Evolutionary conservation across 495 filamentous ascomycete genomes (phyloP), one percentile per base, ranked within the genome.

Genomic region (Aspergillus funiculosus): DNA sequence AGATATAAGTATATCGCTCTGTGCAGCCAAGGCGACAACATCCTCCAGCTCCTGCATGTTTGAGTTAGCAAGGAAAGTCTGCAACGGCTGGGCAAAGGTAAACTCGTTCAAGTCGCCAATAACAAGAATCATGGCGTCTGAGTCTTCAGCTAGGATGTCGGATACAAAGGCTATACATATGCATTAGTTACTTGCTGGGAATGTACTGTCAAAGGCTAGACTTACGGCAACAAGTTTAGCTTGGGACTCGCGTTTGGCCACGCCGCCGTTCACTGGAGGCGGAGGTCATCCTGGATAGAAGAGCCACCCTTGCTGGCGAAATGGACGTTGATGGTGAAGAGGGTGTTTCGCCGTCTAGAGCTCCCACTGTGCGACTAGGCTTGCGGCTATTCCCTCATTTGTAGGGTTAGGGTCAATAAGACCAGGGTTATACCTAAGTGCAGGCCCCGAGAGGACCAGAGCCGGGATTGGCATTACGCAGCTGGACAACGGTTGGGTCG

Each of bases 91-190:
- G 8, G 73, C 77, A 49, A 77, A 79, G 1, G 68, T 48, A 51
- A 79, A 83, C 61, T 84, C 80, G 68, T 84, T 82, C 58, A 76
- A 84, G 53, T 83, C 79, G 8, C 80, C 80, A 0, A 72, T 65
- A 0, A 68, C 57, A 14, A 80, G 58, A 25, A 83, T 60, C 6
- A 53, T 51, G 0, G 78, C 78, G 1, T 57, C 29, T 2, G 50
- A 38, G 48, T 77, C 64, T 10, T 62, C 29, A 1, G 43, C 49
- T 6, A 81, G 66, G 40, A 83, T 69, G 10, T 61, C 10, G 1
- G 56, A 32, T 15, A 69, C 54, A 30, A 75, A 74, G 14, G 46
- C 47, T 56, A n/a, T n/a, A n/a, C n/a, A n/a, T n/a, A n/a, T 63
- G 38, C 6, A 42, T 10, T 27, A 18, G 6, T 35, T 10, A 31